Conservation (phyloP, 139 green algal species). For the Chlamydomonas eustigma region DNA sequence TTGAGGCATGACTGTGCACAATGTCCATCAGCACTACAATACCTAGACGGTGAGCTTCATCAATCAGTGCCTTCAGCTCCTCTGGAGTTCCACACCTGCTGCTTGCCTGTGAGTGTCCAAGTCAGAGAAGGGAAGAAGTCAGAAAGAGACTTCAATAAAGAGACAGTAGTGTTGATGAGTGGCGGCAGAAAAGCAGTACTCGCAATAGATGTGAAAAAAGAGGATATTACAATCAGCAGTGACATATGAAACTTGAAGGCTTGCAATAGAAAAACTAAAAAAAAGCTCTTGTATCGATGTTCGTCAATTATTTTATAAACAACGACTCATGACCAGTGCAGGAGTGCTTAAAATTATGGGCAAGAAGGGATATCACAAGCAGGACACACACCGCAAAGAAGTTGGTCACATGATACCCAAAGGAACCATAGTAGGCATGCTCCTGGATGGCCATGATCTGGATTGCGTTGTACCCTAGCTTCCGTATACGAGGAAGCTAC, state of each 20-base stretch:
- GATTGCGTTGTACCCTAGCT: conserved; percentile 93
- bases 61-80: conserved; percentile 69
- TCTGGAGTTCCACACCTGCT: conserved; percentile 16
- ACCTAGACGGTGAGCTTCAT: conserved; percentile 84
- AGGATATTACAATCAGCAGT: neutral
- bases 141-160: no score
- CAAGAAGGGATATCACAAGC: no score
- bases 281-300: no score
- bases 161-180: no score
- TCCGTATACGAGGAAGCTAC: conserved; percentile 88
- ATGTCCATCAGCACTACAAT: conserved; percentile 84
- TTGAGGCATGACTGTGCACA: conserved; percentile 88
- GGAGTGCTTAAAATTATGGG: no score
- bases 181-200: neutral
- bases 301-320: no score
- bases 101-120: conserved; percentile 1
- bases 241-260: neutral
- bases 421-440: conserved; percentile 76
- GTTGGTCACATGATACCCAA: conserved; percentile 98
- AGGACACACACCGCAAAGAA: conserved; percentile 90
- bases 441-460: conserved; percentile 99
- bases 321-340: no score
- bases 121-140: neutral
- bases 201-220: conserved; percentile 40
- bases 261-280: no score